A percentile compares a stretch with the other conserved stretches of the same genome.
These are phyloP conservation scores for Babjeviella inositovora DNA, from an alignment of 805 yeast species.

Conservation along the genomic window DNA sequence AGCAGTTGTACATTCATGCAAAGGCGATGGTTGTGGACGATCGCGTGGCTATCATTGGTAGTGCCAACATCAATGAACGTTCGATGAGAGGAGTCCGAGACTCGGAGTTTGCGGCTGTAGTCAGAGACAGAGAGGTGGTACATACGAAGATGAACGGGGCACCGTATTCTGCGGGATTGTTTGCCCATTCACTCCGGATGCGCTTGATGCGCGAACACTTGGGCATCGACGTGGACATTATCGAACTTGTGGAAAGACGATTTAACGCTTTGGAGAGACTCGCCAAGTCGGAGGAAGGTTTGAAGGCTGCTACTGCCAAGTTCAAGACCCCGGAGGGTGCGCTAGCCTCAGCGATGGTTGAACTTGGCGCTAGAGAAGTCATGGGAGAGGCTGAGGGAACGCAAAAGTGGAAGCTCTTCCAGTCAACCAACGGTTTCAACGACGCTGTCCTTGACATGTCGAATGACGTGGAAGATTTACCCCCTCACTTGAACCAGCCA, in stretches of 20 bases:
- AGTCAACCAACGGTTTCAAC: slow-evolving; percentile 5
- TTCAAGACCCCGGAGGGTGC: slow-evolving; percentile 15
- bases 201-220: slow-evolving; percentile 93
- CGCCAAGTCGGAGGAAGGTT: slow-evolving; percentile 23
- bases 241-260: slow-evolving; percentile 69
- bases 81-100: slow-evolving; percentile 92
- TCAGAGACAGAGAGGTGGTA: slow-evolving; percentile 68
- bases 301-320: slow-evolving; percentile 24
- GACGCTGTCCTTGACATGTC: slow-evolving; percentile 6
- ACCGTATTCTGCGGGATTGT: slow-evolving; percentile 68
- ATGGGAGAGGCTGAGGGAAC: slow-evolving; percentile 33
- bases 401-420: slow-evolving; percentile 21
- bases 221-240: slow-evolving; percentile 80
- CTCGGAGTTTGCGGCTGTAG: slow-evolving; percentile 82
- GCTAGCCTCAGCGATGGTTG: slow-evolving; percentile 53
- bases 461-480: slow-evolving; percentile 3
- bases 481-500: neutral
- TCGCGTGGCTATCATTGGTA: slow-evolving; percentile 84
- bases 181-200: slow-evolving; percentile 79
- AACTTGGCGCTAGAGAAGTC: slow-evolving; percentile 56
- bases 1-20: slow-evolving; percentile 88
- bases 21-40: slow-evolving; percentile 89
- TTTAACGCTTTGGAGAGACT: slow-evolving; percentile 31
- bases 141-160: slow-evolving; percentile 62
- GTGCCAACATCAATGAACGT: slow-evolving; percentile 94